Base-by-base conservation (phyloP, 2,329 filamentous ascomycete genomes). In the Phialophora macrospora region DNA sequence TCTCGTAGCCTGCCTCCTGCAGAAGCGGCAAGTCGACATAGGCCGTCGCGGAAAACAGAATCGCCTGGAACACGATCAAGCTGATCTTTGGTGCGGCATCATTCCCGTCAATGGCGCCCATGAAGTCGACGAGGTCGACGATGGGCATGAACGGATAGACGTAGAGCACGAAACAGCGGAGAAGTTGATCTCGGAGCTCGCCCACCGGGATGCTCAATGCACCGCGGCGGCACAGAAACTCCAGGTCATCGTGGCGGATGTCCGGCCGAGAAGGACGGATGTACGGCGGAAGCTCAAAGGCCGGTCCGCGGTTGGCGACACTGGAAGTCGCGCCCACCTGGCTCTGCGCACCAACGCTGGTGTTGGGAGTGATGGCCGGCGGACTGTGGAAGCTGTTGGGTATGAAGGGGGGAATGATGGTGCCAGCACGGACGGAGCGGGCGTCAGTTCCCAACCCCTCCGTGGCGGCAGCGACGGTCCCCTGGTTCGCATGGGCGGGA, bases 81-180 rank as follows among this genome's bases (percentile, higher is more conserved):
- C 93, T 97, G 73, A 93, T 84, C 34, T 63, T 64, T 89, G 9
- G 84, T 77, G 75, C 91, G 41, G 34, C 54, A 96, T 3, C 93
- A 93, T n/a, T 90, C 91, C 62, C 88, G 86, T 55, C 85, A 81
- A 70, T 17, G 34, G 65, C 62, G 32, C 52, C 54, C 20, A 68
- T 48, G 30, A 70, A 62, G 24, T 64, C 68, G 44, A 64, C 60
- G 3, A 70, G 44, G 49, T 88, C 92, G 68, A 97, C 80, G 46
- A 97, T 81, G 26, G 93, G 93, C 92, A 97, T 97, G 76, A 92
- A 97, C 0, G 93, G 92, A 76, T 97, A 90, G 7, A 97, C 92
- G 75, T 90, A 97, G 78, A 96, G 90, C 68, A 94, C 84, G 73
- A 94, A 97, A 34, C 88, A 88, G 72, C 89, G 88, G 20, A 98